A percentile compares a stretch with the other conserved stretches of the same genome.
These are phyloP conservation scores for Dipsacomyces acuminosporus DNA, from an alignment of 371 early-diverging fungal genomes.

Conservation along the genomic window DNA sequence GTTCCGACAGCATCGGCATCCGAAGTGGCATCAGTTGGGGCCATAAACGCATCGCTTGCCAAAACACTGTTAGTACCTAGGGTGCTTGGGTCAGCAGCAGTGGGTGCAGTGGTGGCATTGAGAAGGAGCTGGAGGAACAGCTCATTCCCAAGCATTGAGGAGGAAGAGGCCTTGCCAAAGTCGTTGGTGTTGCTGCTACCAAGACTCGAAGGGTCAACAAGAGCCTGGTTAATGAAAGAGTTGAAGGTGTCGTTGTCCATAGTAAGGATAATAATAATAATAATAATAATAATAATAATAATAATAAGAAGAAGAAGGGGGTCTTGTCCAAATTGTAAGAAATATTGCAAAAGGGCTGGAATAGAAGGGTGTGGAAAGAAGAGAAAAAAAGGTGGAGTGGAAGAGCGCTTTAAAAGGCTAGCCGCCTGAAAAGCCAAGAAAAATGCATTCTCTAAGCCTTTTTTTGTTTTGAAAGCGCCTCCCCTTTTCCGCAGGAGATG, in stretches of 20 bases:
- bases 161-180: not conserved
- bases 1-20: not conserved
- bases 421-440: no score
- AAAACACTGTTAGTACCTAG: not conserved
- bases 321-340: no score
- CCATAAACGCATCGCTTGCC: not conserved
- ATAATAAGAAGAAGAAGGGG: not conserved
- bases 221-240: constrained; percentile 35
- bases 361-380: no score
- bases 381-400: no score
- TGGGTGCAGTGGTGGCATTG: constrained; percentile 3
- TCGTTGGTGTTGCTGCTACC: not conserved
- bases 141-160: constrained; percentile 13
- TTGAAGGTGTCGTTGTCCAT: constrained; percentile 28
- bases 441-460: no score
- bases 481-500: no score
- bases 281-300: constrained; percentile 2
- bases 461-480: no score
- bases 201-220: constrained; percentile 20
- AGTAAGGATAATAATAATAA: not conserved
- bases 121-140: constrained; percentile 29
- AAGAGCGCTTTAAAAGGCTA: no score
- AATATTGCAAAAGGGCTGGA: no score
- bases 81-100: constrained; percentile 21
- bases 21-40: constrained; percentile 2